Percentiles rank a stretch among this genome's conserved stretches.
Conservation (phyloP, 345 rosid species). For the Hevea brasiliensis region DNA sequence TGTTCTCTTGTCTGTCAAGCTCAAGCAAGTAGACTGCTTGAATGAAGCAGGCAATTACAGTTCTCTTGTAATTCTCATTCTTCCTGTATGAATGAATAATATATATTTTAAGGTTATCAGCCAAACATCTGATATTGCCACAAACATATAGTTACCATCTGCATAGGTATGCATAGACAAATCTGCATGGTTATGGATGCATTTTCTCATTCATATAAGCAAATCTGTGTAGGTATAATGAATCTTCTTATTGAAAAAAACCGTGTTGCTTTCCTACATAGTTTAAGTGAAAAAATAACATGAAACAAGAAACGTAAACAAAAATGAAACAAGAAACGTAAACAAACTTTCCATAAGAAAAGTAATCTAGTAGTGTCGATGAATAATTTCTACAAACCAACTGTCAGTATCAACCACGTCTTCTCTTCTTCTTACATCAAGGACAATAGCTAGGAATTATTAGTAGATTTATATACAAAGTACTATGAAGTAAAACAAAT, state of each 20-base stretch:
- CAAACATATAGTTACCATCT: background rate
- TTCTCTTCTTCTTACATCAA: background rate
- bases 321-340: no score
- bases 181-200: no score
- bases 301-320: no score
- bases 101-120: background rate
- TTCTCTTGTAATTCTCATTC: slow-evolving; percentile 83
- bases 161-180: no score
- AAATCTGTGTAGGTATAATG: background rate
- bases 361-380: no score
- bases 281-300: no score
- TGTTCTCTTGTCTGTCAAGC: slow-evolving; percentile 84
- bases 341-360: no score
- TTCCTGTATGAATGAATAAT: slow-evolving; percentile 52
- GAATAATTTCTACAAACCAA: background rate
- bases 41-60: slow-evolving; percentile 89
- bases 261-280: no score
- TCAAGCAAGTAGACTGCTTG: slow-evolving; percentile 93
- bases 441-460: background rate
- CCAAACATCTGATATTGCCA: background rate
- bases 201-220: no score
- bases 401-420: background rate
- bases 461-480: background rate
- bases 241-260: background rate
- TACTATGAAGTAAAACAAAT: background rate